These are phyloP conservation scores for Eucalyptus regnans DNA, from an alignment of 345 rosid species.

Conservation along the genomic window DNA sequence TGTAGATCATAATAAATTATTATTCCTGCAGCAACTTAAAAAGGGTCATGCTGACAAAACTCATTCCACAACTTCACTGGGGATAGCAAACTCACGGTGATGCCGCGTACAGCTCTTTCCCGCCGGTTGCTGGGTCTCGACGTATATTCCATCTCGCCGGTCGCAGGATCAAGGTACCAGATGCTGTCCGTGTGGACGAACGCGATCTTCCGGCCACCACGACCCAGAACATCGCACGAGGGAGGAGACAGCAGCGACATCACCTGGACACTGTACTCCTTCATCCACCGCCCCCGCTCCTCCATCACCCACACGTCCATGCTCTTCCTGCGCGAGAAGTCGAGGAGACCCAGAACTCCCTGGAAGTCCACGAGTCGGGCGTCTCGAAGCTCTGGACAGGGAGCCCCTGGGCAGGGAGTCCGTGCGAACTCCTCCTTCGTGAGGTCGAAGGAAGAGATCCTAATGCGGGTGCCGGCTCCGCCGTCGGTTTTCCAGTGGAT, in stretches of 20 bases:
- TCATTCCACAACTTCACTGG: no score
- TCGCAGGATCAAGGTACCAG: not conserved
- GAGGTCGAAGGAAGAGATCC: not conserved
- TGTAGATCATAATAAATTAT: no score
- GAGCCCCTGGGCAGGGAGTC: not conserved
- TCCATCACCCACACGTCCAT: not conserved
- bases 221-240: not conserved
- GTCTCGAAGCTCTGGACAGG: not conserved
- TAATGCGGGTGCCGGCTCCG: not conserved
- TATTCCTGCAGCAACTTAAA: no score
- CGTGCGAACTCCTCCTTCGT: not conserved
- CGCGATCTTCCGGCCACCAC: not conserved
- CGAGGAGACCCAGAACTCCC: not conserved
- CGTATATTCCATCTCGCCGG: not conserved
- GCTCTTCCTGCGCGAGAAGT: not conserved
- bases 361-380: not conserved
- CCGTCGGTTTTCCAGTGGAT: no score
- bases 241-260: not conserved
- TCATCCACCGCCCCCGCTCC: not conserved
- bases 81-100: no score
- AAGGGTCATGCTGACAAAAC: no score
- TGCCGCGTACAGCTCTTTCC: no score
- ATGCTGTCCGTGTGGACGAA: not conserved
- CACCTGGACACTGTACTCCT: not conserved
- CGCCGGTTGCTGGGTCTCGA: not conserved